These are phyloP conservation scores for Chalciporus piperatus DNA, from an alignment of 768 basidiomycete species.

Conservation along the genomic window DNA sequence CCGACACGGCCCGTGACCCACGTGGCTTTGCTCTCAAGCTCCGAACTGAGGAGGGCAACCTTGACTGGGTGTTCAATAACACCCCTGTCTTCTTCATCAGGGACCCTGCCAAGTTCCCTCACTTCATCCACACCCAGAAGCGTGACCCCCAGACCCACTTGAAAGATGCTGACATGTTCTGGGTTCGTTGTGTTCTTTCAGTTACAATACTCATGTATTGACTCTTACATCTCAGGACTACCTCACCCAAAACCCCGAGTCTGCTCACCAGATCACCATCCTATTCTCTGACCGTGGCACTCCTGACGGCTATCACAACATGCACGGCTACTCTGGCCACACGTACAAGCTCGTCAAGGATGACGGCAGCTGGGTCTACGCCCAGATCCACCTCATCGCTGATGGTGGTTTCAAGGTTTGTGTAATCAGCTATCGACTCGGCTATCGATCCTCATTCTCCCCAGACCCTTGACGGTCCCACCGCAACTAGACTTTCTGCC, in stretches of 20 bases:
- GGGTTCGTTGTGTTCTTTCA: constrained; percentile 40
- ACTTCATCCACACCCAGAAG: constrained; percentile 94
- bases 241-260: constrained; percentile 83
- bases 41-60: constrained; percentile 87
- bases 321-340: constrained; percentile 95
- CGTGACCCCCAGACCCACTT: constrained; percentile 89
- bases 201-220: neutral
- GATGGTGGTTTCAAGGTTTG: constrained; percentile 80
- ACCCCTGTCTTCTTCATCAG: constrained; percentile 90
- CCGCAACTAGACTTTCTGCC: constrained; percentile 64
- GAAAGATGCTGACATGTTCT: constrained; percentile 84
- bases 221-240: constrained; percentile 60
- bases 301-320: constrained; percentile 80
- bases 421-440: neutral
- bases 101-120: constrained; percentile 85
- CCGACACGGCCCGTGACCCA: constrained; percentile 91
- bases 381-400: constrained; percentile 78
- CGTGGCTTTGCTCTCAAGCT: constrained; percentile 92
- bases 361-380: constrained; percentile 82
- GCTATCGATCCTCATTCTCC: constrained; percentile 2
- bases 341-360: constrained; percentile 85
- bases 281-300: constrained; percentile 95
- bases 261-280: constrained; percentile 86
- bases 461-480: constrained; percentile 67
- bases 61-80: constrained; percentile 92